Conservation (phyloP, 176 grass and related monocot species). For the Zoysia pacifica region DNA sequence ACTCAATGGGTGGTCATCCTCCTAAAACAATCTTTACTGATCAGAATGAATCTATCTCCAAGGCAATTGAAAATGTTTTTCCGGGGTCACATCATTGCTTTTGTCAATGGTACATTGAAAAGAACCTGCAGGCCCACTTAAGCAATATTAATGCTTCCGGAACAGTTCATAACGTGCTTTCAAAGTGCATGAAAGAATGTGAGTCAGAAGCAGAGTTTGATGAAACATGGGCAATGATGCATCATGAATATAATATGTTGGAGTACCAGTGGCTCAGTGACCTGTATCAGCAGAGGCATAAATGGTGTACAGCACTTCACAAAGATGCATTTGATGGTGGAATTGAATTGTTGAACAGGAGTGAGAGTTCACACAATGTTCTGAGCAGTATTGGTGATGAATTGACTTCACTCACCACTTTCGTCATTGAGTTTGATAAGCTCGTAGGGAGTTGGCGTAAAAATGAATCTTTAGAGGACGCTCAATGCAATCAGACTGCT, state of each 20-base stretch:
- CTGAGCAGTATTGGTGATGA: conserved; percentile 55
- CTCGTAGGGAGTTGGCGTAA: conserved; percentile 55
- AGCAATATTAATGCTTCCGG: conserved; percentile 57
- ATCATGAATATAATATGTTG: conserved; percentile 56
- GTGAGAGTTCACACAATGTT: conserved; percentile 48
- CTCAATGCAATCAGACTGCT: conserved; percentile 52
- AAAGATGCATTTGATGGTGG: conserved; percentile 76
- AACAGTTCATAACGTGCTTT: conserved; percentile 56
- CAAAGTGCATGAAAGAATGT: conserved; percentile 74
- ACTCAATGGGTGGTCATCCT: conserved; percentile 63
- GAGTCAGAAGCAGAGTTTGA: conserved; percentile 66
- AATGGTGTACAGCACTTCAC: conserved; percentile 70
- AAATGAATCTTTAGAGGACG: conserved; percentile 64
- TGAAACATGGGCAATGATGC: conserved; percentile 69
- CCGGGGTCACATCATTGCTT: conserved; percentile 57
- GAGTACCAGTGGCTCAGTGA: conserved; percentile 64
- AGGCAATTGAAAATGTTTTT: conserved; percentile 67
- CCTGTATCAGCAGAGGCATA: conserved; percentile 68
- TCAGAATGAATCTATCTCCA: conserved; percentile 56
- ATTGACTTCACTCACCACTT: conserved; percentile 51
- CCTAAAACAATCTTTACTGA: conserved; percentile 84
- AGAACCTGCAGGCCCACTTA: conserved; percentile 56
- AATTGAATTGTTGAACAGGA: conserved; percentile 51
- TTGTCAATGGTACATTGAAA: conserved; percentile 64
- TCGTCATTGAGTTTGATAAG: conserved; percentile 63